Evolutionary conservation across 345 rosid species (phyloP).

Genomic region (Carallia brachiata): DNA sequence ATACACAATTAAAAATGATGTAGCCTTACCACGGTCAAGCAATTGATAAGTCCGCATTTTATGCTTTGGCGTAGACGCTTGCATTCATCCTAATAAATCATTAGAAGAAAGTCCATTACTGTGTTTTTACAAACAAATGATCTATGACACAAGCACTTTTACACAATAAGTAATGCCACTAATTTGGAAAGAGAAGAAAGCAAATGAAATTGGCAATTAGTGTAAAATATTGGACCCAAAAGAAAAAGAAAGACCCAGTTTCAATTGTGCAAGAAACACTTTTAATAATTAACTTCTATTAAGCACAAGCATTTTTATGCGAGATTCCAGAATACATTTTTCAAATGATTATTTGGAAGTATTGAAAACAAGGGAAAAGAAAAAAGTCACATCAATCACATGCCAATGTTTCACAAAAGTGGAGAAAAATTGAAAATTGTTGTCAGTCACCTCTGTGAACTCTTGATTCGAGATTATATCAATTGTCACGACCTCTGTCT

Average conservation of each 20-base stretch:
- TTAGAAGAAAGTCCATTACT: slow-evolving; percentile 9
- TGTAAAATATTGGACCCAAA: neutral
- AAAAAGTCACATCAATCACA: neutral
- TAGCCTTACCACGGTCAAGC: slow-evolving; percentile 80
- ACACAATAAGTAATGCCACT: neutral
- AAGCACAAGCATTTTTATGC: too few species aligned
- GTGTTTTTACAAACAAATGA: slow-evolving; percentile 4
- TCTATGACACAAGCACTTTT: neutral
- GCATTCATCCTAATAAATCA: slow-evolving; percentile 83
- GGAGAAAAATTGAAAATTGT: neutral
- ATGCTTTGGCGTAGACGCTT: slow-evolving; percentile 97
- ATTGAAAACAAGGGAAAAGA: neutral
- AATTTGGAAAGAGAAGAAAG: neutral
- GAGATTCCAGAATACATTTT: too few species aligned
- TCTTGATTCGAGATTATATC: slow-evolving; percentile 98
- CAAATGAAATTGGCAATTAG: neutral
- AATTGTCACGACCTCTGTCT: slow-evolving; percentile 79
- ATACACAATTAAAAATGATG: slow-evolving; percentile 3
- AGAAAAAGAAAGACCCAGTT: neutral
- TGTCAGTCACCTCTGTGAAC: slow-evolving; percentile 78
- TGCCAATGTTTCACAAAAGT: neutral
- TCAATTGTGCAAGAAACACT: neutral
- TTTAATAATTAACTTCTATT: too few species aligned
- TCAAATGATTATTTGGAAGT: neutral
- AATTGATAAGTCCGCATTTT: slow-evolving; percentile 84